Conservation (phyloP, 768 basidiomycete species). For the Kwoniella bestiolae region DNA sequence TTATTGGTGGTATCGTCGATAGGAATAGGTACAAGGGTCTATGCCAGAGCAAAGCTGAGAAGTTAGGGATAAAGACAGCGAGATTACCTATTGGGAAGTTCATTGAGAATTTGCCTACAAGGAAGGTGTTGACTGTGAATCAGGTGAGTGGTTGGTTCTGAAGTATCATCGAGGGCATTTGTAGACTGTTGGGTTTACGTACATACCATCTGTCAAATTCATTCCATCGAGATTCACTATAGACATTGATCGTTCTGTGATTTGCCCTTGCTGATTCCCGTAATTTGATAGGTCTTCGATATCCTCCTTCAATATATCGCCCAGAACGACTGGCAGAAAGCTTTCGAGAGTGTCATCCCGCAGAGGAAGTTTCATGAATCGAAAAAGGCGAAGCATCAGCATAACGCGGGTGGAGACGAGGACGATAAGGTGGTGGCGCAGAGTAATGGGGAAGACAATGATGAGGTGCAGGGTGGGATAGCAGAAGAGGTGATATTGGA, state of each 20-base stretch:
- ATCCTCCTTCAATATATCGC: conserved; percentile 91
- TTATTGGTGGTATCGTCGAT: conserved; percentile 94
- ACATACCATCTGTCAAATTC: too few relatives aligned
- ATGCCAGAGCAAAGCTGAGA: conserved; percentile 81
- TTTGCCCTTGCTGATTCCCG: too few relatives aligned
- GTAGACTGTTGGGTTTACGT: too few relatives aligned
- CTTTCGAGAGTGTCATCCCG: conserved; percentile 87
- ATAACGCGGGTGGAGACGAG: conserved; percentile 4
- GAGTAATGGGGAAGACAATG: background rate
- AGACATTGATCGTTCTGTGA: too few relatives aligned
- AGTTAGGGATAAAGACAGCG: conserved; percentile 76
- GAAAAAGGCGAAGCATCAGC: conserved; percentile 14
- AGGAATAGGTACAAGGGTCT: conserved; percentile 97
- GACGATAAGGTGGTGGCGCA: background rate
- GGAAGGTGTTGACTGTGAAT: conserved; percentile 97
- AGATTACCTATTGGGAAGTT: conserved; percentile 94
- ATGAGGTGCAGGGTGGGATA: background rate
- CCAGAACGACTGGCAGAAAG: conserved; percentile 79
- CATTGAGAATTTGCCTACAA: conserved; percentile 77
- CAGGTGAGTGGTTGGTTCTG: conserved; percentile 63
- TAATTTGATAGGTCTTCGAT: conserved; percentile 71
- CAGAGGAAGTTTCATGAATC: conserved; percentile 69
- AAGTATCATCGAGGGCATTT: too few relatives aligned
- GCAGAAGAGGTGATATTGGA: background rate
- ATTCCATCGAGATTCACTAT: too few relatives aligned